Base-by-base conservation (phyloP, 352 stramenopile genomes). In the Lagenidium giganteum region DNA sequence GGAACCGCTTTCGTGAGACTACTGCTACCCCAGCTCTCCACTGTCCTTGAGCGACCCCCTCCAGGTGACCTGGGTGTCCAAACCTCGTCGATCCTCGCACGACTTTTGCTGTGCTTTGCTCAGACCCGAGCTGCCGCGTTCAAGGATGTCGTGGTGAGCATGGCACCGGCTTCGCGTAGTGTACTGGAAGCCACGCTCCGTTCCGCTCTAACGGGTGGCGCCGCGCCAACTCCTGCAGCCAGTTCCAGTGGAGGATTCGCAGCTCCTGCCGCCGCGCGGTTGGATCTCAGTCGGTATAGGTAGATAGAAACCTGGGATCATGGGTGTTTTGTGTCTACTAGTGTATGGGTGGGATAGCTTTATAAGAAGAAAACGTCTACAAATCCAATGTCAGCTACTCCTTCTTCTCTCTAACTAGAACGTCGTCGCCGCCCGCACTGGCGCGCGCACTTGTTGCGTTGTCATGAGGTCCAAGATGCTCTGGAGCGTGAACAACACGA, bases 1-100 rank as follows among this genome's bases (percentile, higher is more conserved):
- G 67, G 69, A 4, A 42, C 57, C 3, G 41, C 59, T 18, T 86
- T 87, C 48, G 79, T 88, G 20, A 52, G 60, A 14, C 53, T 88
- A 32, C 45, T 88, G 41, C 59, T 88, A 7, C 70, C 79, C 4
- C 70, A 68, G 51, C 44, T 91, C 24, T 61, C 64, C 6, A 22
- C 21, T 4, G 14, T 35, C 16, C 25, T 39, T 5, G 23, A 13
- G 17, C 36, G 40, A 3, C 21, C 33, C 12, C 36, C 45, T 14
- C 37, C 53, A 28, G 21, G 3, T 7, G 21, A 34, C 4, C 31
- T 37, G 7, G 3, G 20, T 2, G 22, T 13, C 11, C 24, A 20
- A 2, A 27, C 7, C 31, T 20, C 22, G 8, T 7, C 22, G 31
- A 37, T 47, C 2, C 34, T 57, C 0, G 20, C 56, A 12, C 29